Percentiles rank a stretch among this genome's conserved stretches.
phyloP scores from a whole-genome alignment of 768 basidiomycete species.

The Tulasnella sp. region DNA sequence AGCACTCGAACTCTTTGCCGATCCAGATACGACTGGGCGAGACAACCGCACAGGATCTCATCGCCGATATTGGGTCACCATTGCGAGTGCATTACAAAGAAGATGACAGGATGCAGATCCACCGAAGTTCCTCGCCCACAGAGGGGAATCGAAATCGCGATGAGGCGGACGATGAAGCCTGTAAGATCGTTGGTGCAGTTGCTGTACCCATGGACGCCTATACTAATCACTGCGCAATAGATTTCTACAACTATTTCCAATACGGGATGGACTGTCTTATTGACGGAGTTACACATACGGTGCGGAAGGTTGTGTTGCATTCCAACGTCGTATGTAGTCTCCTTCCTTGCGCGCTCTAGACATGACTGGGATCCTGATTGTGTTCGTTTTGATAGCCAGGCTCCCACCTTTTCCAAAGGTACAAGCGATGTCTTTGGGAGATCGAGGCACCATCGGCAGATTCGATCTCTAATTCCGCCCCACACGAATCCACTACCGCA shows the following conservation, averaged over 20 bases:
- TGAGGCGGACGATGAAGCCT: conserved; percentile 34
- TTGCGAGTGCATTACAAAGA: conserved; percentile 74
- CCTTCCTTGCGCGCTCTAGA: background rate
- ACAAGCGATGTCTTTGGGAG: conserved; percentile 88
- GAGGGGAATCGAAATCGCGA: conserved; percentile 21
- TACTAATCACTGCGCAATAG: too few species aligned
- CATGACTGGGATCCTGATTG: background rate
- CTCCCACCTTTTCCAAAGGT: conserved; percentile 77
- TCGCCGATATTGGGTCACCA: conserved; percentile 68
- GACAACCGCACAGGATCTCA: conserved; percentile 75
- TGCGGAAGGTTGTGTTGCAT: conserved; percentile 78
- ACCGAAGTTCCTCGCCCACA: conserved; percentile 34
- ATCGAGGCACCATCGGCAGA: conserved; percentile 27
- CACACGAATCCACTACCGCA: background rate
- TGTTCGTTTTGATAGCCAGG: conserved; percentile 47
- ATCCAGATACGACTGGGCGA: conserved; percentile 55
- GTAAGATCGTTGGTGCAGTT: conserved; percentile 18
- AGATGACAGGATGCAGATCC: conserved; percentile 79
- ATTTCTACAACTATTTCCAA: conserved; percentile 91
- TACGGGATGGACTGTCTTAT: conserved; percentile 83
- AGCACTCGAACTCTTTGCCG: conserved; percentile 26
- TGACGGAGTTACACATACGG: conserved; percentile 54
- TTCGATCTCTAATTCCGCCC: background rate
- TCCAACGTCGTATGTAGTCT: conserved; percentile 63
- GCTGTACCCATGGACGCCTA: too few species aligned